Evolutionary conservation across 163 green algal species (phyloP).

Genomic region (Chlorella variabilis): DNA sequence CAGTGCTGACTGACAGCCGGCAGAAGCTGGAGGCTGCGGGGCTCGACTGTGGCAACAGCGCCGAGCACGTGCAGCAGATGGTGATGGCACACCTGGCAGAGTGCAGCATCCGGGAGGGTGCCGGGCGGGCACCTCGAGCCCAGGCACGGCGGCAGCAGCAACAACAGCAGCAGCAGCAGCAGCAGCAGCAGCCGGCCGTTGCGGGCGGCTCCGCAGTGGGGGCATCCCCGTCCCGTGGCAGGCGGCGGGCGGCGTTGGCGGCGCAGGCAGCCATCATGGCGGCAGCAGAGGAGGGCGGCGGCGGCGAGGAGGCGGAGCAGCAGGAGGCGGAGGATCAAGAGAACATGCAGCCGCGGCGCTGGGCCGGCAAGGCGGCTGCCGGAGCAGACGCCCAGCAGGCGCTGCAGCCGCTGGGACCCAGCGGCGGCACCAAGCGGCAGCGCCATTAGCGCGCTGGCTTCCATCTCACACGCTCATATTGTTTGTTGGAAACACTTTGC

Average conservation of each 20-base stretch:
- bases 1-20: not conserved
- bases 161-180: not conserved
- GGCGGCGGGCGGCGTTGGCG: not conserved
- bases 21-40: not conserved
- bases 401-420: too few relatives aligned
- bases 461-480: too few relatives aligned
- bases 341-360: not conserved
- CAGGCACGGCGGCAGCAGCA: not conserved
- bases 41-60: not conserved
- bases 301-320: not conserved
- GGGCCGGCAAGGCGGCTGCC: not conserved
- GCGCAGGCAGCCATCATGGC: not conserved
- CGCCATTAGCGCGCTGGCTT: too few relatives aligned
- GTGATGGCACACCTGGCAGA: constrained; percentile 4
- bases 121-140: too few relatives aligned
- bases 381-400: too few relatives aligned
- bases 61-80: not conserved
- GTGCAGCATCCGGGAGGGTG: not conserved
- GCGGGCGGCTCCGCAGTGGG: too few relatives aligned
- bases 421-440: too few relatives aligned
- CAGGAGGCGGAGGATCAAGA: constrained; percentile 7
- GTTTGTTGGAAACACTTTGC: too few relatives aligned
- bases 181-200: not conserved
- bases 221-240: not conserved
- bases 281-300: not conserved